These are phyloP conservation scores for Arthrobotrys musiformis DNA, from an alignment of 2,329 filamentous ascomycete species.

Conservation along the genomic window DNA sequence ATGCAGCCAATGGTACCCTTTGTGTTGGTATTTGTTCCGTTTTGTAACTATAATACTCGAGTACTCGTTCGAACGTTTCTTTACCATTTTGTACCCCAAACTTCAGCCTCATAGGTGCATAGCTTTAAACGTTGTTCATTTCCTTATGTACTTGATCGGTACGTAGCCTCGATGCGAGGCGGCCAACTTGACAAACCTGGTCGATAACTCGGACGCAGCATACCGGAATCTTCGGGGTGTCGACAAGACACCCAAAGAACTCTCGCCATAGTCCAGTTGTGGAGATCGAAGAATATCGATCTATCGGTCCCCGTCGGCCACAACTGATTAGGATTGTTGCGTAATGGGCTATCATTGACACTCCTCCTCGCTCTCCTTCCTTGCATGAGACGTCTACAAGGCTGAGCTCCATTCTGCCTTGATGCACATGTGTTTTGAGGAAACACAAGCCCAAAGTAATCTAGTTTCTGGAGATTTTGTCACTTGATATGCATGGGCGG, in stretches of 20 bases:
- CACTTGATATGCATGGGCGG: constrained; percentile 44
- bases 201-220: background rate
- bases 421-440: background rate
- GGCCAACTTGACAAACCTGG: too few relatives aligned
- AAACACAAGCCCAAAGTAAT: constrained; percentile 10
- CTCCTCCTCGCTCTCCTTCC: background rate
- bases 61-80: too few relatives aligned
- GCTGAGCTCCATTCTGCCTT: constrained; percentile 36
- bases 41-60: too few relatives aligned
- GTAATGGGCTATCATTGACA: too few relatives aligned
- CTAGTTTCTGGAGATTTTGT: constrained; percentile 13
- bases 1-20: too few relatives aligned
- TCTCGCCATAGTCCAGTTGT: background rate
- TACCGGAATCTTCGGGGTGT: background rate
- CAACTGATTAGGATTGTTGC: background rate
- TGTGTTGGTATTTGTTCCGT: background rate
- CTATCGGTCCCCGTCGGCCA: background rate
- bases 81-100: too few relatives aligned
- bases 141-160: too few relatives aligned
- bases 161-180: too few relatives aligned
- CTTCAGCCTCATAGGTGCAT: too few relatives aligned
- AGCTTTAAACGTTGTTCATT: too few relatives aligned
- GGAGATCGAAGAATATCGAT: background rate
- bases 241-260: background rate
- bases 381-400: constrained; percentile 9